Percentiles rank a stretch among this genome's conserved stretches.
Evolutionary conservation across 495 filamentous ascomycete species (phyloP).

Genomic region (Podospora australis): DNA sequence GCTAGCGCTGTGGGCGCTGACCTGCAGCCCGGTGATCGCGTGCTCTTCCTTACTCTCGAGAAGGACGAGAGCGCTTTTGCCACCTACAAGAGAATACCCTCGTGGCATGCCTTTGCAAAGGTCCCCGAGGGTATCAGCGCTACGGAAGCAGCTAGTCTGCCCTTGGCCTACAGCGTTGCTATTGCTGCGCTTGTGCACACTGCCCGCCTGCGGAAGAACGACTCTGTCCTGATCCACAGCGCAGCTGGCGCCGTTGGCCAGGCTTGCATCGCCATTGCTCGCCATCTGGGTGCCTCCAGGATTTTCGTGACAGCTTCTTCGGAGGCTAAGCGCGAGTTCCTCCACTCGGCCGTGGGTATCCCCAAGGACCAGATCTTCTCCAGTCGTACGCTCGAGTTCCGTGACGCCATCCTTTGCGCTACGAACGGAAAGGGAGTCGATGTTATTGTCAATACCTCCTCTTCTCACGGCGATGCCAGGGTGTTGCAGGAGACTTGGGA

Average conservation of each 20-base stretch:
- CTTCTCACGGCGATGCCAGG: neutral
- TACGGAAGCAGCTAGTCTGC: neutral
- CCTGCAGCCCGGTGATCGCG: neutral
- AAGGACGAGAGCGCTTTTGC: neutral
- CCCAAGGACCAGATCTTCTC: slow-evolving; percentile 46
- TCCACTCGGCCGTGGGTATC: slow-evolving; percentile 40
- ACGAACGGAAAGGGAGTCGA: neutral
- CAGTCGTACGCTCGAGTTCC: slow-evolving; percentile 27
- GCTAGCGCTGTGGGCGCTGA: neutral
- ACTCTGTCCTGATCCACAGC: slow-evolving; percentile 50
- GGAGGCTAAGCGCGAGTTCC: slow-evolving; percentile 38
- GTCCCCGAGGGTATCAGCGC: neutral
- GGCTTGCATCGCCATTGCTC: slow-evolving; percentile 45
- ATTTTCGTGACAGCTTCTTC: slow-evolving; percentile 40
- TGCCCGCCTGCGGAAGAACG: slow-evolving; percentile 32
- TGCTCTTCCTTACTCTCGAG: neutral
- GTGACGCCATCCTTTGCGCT: neutral
- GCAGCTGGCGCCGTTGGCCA: slow-evolving; percentile 47
- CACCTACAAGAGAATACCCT: neutral
- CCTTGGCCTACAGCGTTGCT: neutral
- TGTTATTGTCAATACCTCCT: neutral
- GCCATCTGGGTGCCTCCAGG: slow-evolving; percentile 43
- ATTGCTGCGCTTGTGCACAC: slow-evolving; percentile 3
- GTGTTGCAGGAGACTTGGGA: neutral
- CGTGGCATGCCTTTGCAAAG: neutral